Conservation (phyloP, 345 rosid species). For the Brassica carinata region DNA sequence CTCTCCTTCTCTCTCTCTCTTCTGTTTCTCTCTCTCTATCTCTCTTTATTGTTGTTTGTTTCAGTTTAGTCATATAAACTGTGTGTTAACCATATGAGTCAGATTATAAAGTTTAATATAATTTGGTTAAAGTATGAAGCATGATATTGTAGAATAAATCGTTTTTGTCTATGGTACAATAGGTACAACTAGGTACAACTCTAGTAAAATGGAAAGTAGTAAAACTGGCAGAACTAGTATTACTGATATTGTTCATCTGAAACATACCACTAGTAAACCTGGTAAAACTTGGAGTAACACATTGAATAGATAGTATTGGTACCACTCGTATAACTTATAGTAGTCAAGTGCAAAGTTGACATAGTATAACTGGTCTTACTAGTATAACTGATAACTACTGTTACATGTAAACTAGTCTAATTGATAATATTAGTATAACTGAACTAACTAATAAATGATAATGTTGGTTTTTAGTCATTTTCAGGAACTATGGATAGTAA, state of each 20-base stretch:
- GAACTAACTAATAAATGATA: not conserved
- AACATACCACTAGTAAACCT: not conserved
- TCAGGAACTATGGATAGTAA: not conserved
- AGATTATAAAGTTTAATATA: not conserved
- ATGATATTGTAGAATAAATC: not conserved
- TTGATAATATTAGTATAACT: not conserved
- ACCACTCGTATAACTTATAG: too few relatives aligned
- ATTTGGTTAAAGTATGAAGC: not conserved
- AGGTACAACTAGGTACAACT: not conserved
- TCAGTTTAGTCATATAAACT: not conserved
- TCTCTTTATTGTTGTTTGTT: not conserved
- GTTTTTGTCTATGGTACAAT: not conserved
- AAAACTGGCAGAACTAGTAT: not conserved
- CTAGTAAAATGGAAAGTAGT: not conserved
- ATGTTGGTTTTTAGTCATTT: not conserved
- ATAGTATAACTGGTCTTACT: not conserved
- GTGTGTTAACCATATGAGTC: not conserved
- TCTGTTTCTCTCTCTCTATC: not conserved
- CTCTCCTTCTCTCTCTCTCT: not conserved
- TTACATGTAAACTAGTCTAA: not conserved
- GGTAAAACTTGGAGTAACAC: not conserved
- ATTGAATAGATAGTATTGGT: too few relatives aligned
- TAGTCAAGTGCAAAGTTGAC: not conserved
- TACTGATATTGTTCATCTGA: not conserved
- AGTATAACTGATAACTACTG: not conserved